Evolutionary conservation across 2,329 filamentous ascomycete species (phyloP).

Genomic region (Didymella keratinophila): DNA sequence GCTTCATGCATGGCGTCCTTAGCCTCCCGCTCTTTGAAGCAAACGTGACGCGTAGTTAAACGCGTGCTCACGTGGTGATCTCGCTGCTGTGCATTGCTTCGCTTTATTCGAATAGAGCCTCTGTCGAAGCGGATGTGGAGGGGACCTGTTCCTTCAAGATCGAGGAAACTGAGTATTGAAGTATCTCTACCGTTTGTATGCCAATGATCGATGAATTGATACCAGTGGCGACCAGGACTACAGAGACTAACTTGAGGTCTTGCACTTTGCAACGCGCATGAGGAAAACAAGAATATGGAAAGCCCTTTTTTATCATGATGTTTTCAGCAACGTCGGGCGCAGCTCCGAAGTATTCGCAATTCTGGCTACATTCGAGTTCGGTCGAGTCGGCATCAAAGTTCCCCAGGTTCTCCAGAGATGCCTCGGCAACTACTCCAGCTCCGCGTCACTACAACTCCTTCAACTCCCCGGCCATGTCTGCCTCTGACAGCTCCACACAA

Average conservation of each 20-base stretch:
- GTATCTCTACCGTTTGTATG: neutral
- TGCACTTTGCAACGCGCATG: too few relatives aligned
- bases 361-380: neutral
- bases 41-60: conserved; percentile 15
- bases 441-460: neutral
- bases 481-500: conserved; percentile 44
- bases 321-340: too few relatives aligned
- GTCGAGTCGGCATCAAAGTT: conserved; percentile 14
- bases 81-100: too few relatives aligned
- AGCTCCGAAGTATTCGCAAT: neutral
- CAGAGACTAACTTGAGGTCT: too few relatives aligned
- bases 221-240: too few relatives aligned
- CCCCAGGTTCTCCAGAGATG: conserved; percentile 4
- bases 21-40: conserved; percentile 12
- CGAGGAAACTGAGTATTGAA: too few relatives aligned
- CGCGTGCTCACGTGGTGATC: conserved; percentile 15
- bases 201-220: too few relatives aligned
- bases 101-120: too few relatives aligned
- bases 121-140: too few relatives aligned
- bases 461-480: conserved; percentile 25
- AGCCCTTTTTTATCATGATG: too few relatives aligned
- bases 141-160: too few relatives aligned
- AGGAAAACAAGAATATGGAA: too few relatives aligned
- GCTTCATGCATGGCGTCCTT: conserved; percentile 14
- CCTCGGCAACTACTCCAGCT: conserved; percentile 23